Evolutionary conservation across 306 rosid genomes (phyloP).

Genomic region (Alnus glutinosa): DNA sequence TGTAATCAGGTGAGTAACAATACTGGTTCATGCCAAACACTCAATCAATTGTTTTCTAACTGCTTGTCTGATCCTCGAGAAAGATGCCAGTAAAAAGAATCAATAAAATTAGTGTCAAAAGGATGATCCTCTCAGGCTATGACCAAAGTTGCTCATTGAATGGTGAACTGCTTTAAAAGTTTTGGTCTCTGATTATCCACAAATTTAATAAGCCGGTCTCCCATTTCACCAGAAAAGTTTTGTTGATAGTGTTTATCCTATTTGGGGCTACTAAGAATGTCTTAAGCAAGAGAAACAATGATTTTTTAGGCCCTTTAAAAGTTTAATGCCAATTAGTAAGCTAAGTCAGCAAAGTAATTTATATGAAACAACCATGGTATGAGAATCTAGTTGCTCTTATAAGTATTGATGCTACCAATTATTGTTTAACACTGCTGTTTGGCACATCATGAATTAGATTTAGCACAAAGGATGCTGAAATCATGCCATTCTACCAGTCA

Average conservation of each 20-base stretch:
- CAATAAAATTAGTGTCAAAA: background rate
- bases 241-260: background rate
- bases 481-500: slow-evolving; percentile 2
- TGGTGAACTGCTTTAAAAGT: background rate
- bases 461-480: slow-evolving; percentile 8
- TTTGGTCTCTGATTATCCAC: background rate
- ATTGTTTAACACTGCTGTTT: background rate
- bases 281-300: background rate
- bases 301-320: background rate
- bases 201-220: background rate
- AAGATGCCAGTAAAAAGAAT: background rate
- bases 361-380: background rate
- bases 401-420: background rate
- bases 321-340: background rate
- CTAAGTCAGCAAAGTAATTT: background rate
- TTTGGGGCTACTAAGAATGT: background rate
- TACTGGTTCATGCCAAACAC: background rate
- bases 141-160: background rate
- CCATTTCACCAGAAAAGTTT: background rate
- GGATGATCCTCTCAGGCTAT: background rate
- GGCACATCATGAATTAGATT: slow-evolving; percentile 1
- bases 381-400: background rate
- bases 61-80: background rate
- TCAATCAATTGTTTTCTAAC: background rate
- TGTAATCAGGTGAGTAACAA: background rate